A percentile compares a stretch with the other conserved stretches of the same genome.
Evolutionary conservation across 805 yeast genomes (phyloP).

Genomic region (Yarrowia deformans): DNA sequence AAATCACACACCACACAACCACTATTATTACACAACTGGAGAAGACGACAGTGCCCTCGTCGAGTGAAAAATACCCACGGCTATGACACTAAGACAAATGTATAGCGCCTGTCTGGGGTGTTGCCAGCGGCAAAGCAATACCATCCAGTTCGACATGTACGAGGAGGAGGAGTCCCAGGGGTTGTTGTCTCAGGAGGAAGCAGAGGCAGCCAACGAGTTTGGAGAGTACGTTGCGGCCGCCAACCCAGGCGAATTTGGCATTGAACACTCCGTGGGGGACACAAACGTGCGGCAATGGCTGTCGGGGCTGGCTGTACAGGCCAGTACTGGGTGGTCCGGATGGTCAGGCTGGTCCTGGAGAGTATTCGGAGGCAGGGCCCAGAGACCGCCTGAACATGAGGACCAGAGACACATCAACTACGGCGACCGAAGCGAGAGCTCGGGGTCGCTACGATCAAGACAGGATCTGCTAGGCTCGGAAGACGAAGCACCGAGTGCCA

Average conservation of each 20-base stretch:
- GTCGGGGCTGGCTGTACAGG: constrained; percentile 5
- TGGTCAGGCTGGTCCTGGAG: constrained; percentile 33
- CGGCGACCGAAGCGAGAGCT: constrained; percentile 13
- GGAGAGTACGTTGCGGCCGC: constrained; percentile 28
- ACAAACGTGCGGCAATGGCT: constrained; percentile 29
- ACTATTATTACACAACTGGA: not conserved
- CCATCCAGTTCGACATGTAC: constrained; percentile 34
- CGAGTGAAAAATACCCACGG: not conserved
- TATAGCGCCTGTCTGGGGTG: constrained; percentile 25
- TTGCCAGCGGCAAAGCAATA: not conserved
- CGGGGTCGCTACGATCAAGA: constrained; percentile 22
- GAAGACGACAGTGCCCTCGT: not conserved
- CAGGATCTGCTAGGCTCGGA: constrained; percentile 20
- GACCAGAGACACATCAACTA: not conserved
- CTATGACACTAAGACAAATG: constrained; percentile 8
- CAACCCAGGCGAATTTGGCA: constrained; percentile 20
- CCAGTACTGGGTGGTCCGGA: constrained; percentile 18
- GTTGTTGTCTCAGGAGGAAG: constrained; percentile 21
- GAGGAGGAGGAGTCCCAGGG: constrained; percentile 34
- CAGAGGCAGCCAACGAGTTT: constrained; percentile 31
- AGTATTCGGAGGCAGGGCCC: constrained; percentile 15
- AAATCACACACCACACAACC: not conserved
- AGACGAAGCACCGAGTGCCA: constrained; percentile 32
- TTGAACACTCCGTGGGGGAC: constrained; percentile 27
- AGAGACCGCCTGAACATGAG: not conserved